A percentile compares a stretch with the other conserved stretches of the same genome.
phyloP scores from a whole-genome alignment of 768 basidiomycete species.

The Basidioascus undulatus region DNA sequence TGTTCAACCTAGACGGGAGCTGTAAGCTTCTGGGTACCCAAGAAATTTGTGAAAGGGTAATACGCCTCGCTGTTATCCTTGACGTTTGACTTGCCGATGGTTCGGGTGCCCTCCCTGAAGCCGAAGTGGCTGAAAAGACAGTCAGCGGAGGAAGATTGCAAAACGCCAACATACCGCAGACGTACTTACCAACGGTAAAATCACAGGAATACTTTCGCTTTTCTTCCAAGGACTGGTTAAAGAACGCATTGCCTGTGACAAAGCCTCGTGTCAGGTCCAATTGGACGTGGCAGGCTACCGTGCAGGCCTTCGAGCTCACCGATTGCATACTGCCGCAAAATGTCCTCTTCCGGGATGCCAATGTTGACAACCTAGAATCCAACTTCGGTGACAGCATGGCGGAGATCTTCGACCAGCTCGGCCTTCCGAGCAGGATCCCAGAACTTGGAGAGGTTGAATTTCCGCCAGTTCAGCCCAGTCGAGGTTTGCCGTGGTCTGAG shows the following conservation, averaged over 20 bases:
- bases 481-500: constrained; percentile 13
- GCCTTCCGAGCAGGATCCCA: constrained; percentile 9
- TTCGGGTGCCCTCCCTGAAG: constrained; percentile 19
- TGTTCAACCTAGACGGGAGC: constrained; percentile 18
- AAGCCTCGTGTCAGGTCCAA: neutral
- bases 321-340: constrained; percentile 19
- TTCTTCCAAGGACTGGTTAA: constrained; percentile 19
- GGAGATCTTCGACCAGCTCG: constrained; percentile 11
- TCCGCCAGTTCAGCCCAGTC: constrained; percentile 18
- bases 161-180: no score
- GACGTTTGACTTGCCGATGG: constrained; percentile 19
- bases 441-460: constrained; percentile 11
- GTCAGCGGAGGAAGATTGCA: no score
- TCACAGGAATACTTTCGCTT: constrained; percentile 18
- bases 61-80: constrained; percentile 22
- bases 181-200: constrained; percentile 19
- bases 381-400: constrained; percentile 1
- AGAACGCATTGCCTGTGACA: constrained; percentile 18
- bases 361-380: constrained; percentile 17
- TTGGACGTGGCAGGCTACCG: neutral
- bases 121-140: constrained; percentile 18
- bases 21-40: no score
- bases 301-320: no score
- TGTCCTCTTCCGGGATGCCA: constrained; percentile 22
- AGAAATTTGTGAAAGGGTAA: neutral